Percentiles rank a stretch among this genome's conserved stretches.
phyloP scores from a whole-genome alignment of 2,329 filamentous ascomycete genomes.

The Aspergillus japonicus region DNA sequence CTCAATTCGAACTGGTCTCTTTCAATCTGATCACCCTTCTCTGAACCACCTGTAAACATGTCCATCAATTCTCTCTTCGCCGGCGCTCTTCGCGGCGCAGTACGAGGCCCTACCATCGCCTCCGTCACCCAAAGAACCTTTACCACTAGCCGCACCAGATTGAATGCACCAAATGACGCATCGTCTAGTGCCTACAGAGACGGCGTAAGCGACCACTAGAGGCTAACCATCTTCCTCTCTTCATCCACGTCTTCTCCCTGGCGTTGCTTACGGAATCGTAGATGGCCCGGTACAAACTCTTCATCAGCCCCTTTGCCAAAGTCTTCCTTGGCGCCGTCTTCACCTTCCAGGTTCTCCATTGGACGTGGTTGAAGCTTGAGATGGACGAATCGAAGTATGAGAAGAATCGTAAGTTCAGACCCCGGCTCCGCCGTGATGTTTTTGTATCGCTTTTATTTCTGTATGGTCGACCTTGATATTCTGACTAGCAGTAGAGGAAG shows the following conservation, averaged over 20 bases:
- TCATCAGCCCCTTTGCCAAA: conserved; percentile 47
- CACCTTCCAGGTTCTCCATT: conserved; percentile 50
- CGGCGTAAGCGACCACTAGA: conserved; percentile 24
- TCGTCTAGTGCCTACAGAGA: conserved; percentile 26
- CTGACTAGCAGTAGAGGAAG: conserved; percentile 30
- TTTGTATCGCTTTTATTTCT: neutral
- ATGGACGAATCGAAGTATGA: conserved; percentile 44
- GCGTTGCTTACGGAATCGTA: conserved; percentile 16
- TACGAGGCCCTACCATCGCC: neutral
- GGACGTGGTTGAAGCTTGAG: conserved; percentile 49
- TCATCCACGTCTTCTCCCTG: neutral
- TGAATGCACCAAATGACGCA: conserved; percentile 8
- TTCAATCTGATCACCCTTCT: too few species aligned
- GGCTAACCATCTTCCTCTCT: neutral
- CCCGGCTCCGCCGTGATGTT: neutral
- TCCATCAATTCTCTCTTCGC: neutral
- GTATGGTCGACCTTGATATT: neutral
- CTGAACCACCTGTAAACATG: neutral
- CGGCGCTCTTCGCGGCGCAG: neutral
- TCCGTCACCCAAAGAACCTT: conserved; percentile 11
- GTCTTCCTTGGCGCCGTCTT: conserved; percentile 50
- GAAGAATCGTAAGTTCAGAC: conserved; percentile 39
- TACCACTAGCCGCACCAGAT: conserved; percentile 11
- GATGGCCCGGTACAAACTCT: conserved; percentile 41
- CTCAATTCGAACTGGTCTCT: too few species aligned